Evolutionary conservation across 805 yeast species (phyloP), one percentile per base, ranked within the genome.

Genomic region (Teunomyces pallodes): DNA sequence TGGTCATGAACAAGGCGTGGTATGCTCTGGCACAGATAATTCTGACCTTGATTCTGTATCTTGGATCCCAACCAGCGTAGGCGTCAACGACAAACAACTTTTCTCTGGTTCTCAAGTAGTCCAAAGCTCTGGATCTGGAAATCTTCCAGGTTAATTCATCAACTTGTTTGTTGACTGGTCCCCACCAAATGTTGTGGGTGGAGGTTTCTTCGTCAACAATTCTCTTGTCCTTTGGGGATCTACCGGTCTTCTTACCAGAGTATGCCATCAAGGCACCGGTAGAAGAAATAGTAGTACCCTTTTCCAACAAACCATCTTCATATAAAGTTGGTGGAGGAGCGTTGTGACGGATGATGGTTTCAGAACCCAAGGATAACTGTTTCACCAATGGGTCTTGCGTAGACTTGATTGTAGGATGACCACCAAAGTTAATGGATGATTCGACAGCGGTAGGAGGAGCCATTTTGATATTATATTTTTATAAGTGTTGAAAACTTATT

Each of bases 61-160:
- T 84, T 65, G 97, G 97, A 70, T 92, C 99, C 99, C 99, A 92
- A 57, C 99, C 99, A 42, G 98, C 99, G 67, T 71, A 92, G 9
- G 98, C 98, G 66, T 92, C 99, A 56, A 92, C 90, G 54, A 92
- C 91, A 72, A 87, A 92, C 62, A 94, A 83, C 69, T 90, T 90
- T 61, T 87, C 91, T 74, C 96, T 87, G 48, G 98, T 92, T 80
- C 96, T 87, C 69, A 92, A 81, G 77, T 91, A 92, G 73, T 92
- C 99, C 57, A 91, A 81, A 45, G 99, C 98, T 75, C 99, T 88
- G 60, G 92, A 92, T 69, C 96, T 86, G 69, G 95, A 88, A 61
- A 92, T 90, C 61, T 83, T 82, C 98, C 98, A 92, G 17, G 97
- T 90, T 67, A 85, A 84, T 72, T 90, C 96, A 51, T 89, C 86